Base-by-base conservation (phyloP, 148 eudicot genomes). In the Simmondsia chinensis region DNA sequence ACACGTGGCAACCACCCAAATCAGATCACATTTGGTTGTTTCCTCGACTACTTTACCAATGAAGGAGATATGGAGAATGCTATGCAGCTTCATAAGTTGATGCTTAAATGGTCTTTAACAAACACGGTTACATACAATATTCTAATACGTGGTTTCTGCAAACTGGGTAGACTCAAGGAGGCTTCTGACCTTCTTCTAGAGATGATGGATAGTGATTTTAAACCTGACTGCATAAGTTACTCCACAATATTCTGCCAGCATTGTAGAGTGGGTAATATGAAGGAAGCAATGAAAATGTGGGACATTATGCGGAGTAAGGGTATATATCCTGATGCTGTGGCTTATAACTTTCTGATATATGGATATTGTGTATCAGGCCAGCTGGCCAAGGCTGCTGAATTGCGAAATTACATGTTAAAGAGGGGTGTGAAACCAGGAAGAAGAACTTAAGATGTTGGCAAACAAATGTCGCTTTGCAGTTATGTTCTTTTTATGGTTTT, bases 191-290 rank as follows among this genome's bases (percentile, higher is more conserved):
- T 67, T 36, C 66, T 87, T 19, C 47, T 9, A 19, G 74, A 77
- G 56, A 87, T 87, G 96, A 48, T 48, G 17, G 65, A 47, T 20
- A 66, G 57, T 35, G 67, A 59, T 43, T 58, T 83, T n/a, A 43
- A 50, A 39, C 86, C 94, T n/a, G 86, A 87, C 65, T 83, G 88
- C 43, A 48, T 83, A 56, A 87, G 88, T 55, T 87, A 83, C 56
- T 87, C 94, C 5, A 79, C 88, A 25, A 63, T 87, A 39, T 74
- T 83, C 36, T 65, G 54, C 25, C 78, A 69, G 50, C 65, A 72
- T 26, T 87, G 94, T 65, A 77, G 56, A 49, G 69, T 39, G 25
- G 83, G 88, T 52, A 44, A 72, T 39, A 58, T 80, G 54, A 34
- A 39, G 33, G 71, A 63, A 48, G 96, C 96, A 17, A 61, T 70